Base-by-base conservation (phyloP, 805 yeast species). In the Metschnikowia gelsemii region DNA sequence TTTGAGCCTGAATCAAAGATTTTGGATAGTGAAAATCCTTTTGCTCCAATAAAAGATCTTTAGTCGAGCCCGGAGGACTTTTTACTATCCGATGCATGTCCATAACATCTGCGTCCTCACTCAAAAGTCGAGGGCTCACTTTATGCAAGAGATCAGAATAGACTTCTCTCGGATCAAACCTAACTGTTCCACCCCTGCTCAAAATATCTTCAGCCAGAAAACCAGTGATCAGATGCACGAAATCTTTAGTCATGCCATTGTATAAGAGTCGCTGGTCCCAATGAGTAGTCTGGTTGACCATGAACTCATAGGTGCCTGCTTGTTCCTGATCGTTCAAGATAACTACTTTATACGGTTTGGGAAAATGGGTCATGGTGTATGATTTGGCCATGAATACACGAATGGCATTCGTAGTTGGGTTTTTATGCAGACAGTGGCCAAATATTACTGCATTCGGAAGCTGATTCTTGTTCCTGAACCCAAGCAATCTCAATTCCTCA, bases 261-360 rank as follows among this genome's bases (percentile, higher is more conserved):
- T 45, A 40, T 13, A 41, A 32, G n/a, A 55, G 37, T 8, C 54
- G 26, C 40, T 50, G 50, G 18, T 44, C 44, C 2, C 47, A 32
- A 20, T 7, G 37, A 8, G 36, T 49, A 20, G 8, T 56, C 55
- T 37, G 55, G 35, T 28, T 39, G 34, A 44, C 58, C 50, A 38
- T 32, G 38, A 64, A 63, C 37, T 63, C 65, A 44, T 46, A 58
- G 7, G 62, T 59, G 13, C 67, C 66, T 6, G 58, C 61, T 6
- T 51, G 49, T 12, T 47, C 40, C n/a, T 35, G 51, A 45, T 18
- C 47, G 29, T 51, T 54, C 34, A 63, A 46, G 1, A 63, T 53
- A 4, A 63, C 51, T 26, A 63, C 67, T 38, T 54, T 53, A 32
- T 33, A 54, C 3, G 64, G 61, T 19, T 60, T 47, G 22, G 50